Evolutionary conservation across 1,139 yeast species (phyloP).

Genomic region (Blastobotrys arbuscula): DNA sequence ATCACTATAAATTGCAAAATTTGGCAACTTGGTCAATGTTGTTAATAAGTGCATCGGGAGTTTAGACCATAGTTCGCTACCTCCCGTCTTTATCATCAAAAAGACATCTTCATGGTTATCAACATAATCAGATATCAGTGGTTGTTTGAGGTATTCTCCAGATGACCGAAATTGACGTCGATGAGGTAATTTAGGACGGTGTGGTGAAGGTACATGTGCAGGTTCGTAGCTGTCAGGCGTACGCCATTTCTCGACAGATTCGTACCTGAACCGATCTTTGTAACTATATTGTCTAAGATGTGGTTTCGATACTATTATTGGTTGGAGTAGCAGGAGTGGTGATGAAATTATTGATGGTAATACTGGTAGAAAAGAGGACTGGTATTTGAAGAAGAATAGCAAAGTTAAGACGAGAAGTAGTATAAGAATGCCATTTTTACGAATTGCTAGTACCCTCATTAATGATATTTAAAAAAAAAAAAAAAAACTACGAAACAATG

Average conservation of each 20-base stretch:
- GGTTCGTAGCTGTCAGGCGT: slow-evolving; percentile 17
- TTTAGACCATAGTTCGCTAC: slow-evolving; percentile 34
- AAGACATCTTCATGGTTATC: slow-evolving; percentile 23
- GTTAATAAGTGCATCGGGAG: slow-evolving; percentile 36
- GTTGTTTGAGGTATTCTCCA: slow-evolving; percentile 22
- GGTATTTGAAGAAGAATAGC: no score
- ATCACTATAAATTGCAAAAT: slow-evolving; percentile 36
- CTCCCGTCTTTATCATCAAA: slow-evolving; percentile 36
- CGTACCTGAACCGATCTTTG: slow-evolving; percentile 9
- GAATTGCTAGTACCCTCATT: not conserved
- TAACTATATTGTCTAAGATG: not conserved
- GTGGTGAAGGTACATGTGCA: slow-evolving; percentile 3
- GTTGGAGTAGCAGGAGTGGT: no score
- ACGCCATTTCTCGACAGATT: slow-evolving; percentile 18
- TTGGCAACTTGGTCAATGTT: slow-evolving; percentile 31
- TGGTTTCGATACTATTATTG: no score
- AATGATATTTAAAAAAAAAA: no score
- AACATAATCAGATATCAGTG: slow-evolving; percentile 21
- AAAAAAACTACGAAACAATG: no score
- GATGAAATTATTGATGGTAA: no score
- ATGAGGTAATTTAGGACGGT: slow-evolving; percentile 12
- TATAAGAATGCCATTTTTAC: no score
- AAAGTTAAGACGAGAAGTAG: not conserved
- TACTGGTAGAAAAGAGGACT: no score
- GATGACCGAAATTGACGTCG: slow-evolving; percentile 3